Evolutionary conservation across 2,329 filamentous ascomycete genomes (phyloP).

Genomic region (Aspergillus hortae): DNA sequence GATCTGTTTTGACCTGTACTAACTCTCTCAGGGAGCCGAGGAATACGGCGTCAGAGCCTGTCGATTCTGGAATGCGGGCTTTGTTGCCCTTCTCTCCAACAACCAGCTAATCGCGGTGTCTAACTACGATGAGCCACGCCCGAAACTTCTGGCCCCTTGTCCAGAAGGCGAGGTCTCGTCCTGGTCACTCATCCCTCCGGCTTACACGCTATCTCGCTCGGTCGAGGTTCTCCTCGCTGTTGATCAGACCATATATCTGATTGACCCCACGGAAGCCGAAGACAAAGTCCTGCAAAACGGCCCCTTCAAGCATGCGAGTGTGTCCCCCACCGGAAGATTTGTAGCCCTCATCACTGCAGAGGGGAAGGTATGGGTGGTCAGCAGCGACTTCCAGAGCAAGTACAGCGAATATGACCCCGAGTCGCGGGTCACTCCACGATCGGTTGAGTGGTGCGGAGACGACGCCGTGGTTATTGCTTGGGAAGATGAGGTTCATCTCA

Average conservation of each 20-base stretch:
- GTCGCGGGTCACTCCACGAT: conserved; percentile 78
- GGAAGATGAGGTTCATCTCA: conserved; percentile 95
- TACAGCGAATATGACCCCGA: conserved; percentile 88
- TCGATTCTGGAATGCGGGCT: conserved; percentile 86
- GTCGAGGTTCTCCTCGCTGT: conserved; percentile 91
- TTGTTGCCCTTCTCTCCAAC: conserved; percentile 86
- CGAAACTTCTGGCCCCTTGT: conserved; percentile 71
- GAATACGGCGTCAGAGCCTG: conserved; percentile 85
- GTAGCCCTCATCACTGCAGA: conserved; percentile 82
- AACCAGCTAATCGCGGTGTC: conserved; percentile 84
- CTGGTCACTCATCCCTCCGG: conserved; percentile 85
- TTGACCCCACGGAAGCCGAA: conserved; percentile 86
- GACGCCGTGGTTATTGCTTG: conserved; percentile 91
- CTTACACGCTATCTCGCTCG: conserved; percentile 82
- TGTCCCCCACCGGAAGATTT: conserved; percentile 87
- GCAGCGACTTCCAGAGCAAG: conserved; percentile 89
- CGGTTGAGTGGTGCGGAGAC: conserved; percentile 94
- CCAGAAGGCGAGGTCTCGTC: conserved; percentile 78
- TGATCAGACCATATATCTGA: conserved; percentile 75
- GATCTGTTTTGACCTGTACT: conserved; percentile 6
- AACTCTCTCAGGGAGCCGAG: conserved; percentile 63
- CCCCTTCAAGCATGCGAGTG: conserved; percentile 83
- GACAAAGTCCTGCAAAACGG: conserved; percentile 88
- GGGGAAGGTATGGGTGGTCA: conserved; percentile 87
- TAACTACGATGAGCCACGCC: conserved; percentile 84